phyloP scores from a whole-genome alignment of 805 yeast species.

The Candida boidinii region DNA sequence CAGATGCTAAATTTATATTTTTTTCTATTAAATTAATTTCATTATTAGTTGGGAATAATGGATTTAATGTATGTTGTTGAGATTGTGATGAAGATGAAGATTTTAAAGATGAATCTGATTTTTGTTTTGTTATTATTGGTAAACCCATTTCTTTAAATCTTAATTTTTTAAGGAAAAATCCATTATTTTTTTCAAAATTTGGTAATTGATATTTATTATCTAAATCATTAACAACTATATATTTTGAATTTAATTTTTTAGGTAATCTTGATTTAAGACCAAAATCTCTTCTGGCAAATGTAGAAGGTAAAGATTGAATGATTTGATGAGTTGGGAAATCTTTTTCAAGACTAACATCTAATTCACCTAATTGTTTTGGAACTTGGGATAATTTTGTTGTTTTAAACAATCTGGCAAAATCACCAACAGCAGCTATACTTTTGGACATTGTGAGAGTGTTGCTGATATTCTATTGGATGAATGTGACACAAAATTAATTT shows the following conservation, averaged over 20 bases:
- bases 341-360: slow-evolving; percentile 16
- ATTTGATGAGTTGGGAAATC: slow-evolving; percentile 62
- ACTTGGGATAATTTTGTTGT: slow-evolving; percentile 26
- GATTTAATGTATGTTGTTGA: slow-evolving; percentile 18
- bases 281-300: slow-evolving; percentile 60
- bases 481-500: background rate
- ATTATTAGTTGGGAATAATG: slow-evolving; percentile 28
- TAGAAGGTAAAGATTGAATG: slow-evolving; percentile 58
- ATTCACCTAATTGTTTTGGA: slow-evolving; percentile 19
- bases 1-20: too few species aligned
- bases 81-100: background rate
- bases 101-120: too few species aligned
- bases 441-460: slow-evolving; percentile 14
- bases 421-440: slow-evolving; percentile 15
- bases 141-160: slow-evolving; percentile 65
- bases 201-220: slow-evolving; percentile 64
- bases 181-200: slow-evolving; percentile 57
- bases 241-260: slow-evolving; percentile 44
- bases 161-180: slow-evolving; percentile 48
- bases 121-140: too few species aligned
- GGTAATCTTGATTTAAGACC: slow-evolving; percentile 73
- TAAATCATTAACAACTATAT: slow-evolving; percentile 54
- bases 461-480: background rate
- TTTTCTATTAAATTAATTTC: too few species aligned
- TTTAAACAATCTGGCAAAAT: slow-evolving; percentile 18